Base-by-base conservation (phyloP, 176 grass and related monocot genomes). In the Coix lacrymajobi region DNA sequence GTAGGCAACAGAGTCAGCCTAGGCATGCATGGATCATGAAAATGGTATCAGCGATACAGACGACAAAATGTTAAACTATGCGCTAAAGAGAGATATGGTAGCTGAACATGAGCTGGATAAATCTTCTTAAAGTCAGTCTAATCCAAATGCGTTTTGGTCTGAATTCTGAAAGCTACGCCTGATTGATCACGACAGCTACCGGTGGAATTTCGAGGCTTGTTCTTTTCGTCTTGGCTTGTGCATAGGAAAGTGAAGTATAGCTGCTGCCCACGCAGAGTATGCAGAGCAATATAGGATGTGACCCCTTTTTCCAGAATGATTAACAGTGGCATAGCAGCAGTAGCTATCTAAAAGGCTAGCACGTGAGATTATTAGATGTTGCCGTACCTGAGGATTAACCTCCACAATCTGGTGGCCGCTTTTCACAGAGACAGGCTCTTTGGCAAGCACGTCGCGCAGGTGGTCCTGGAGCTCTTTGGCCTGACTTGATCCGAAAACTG, bases 391-490 rank as follows among this genome's bases (percentile, higher is more conserved):
- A 37, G 85, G 67, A 11, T 76, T 90, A 45, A 90, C 80, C 66
- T 90, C 80, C 29, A 90, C 80, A 78, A 87, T 91, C 24, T 87
- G 68, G 11, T 77, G 75, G 31, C 85, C 89, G 12, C 72, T 85
- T 34, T 84, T 84, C 75, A 87, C 89, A 63, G 11, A 8, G 11
- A 80, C 81, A 0, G 71, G 85, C 62, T 87, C 80, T 52, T 87
- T 84, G 16, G 85, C 51, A 19, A 91, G 85, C 51, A 91, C 76
- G 37, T 26, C 72, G 7, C n/a, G 69, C 12, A 91, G 78, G 69
- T 88, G 85, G 79, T 91, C 85, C 15, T 78, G 78, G 43, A 88
- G 82, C n/a, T 85, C 85, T 37, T 91, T 88, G 2, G 85, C 77
- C 56, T 91, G 85, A 5, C 64, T 15, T 3, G 71, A 77, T 36